phyloP scores from a whole-genome alignment of 371 early-diverging fungal genomes.

The Rhizopus microsporus region DNA sequence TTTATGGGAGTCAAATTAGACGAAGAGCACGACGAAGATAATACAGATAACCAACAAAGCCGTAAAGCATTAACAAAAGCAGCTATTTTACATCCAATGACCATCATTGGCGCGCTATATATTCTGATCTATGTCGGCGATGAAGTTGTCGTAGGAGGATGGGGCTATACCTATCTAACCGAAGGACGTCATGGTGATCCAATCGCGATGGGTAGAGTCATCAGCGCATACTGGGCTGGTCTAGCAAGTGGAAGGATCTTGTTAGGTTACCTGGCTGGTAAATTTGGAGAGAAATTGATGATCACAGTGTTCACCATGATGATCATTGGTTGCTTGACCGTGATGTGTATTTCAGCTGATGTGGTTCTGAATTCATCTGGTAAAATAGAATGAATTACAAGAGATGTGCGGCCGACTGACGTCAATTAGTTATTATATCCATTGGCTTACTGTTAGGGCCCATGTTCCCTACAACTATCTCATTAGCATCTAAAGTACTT shows the following conservation, averaged over 20 bases:
- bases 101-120: conserved; percentile 29
- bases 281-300: conserved; percentile 37
- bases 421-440: conserved; percentile 17
- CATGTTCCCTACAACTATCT: conserved; percentile 40
- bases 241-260: conserved; percentile 34
- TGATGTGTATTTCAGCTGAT: conserved; percentile 16
- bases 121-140: conserved; percentile 39
- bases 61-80: conserved; percentile 17
- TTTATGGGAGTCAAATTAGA: conserved; percentile 22
- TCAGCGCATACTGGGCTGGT: conserved; percentile 40
- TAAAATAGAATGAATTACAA: conserved; percentile 5
- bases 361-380: conserved; percentile 23
- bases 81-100: conserved; percentile 29
- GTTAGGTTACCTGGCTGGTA: conserved; percentile 28
- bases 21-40: conserved; percentile 7
- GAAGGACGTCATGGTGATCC: conserved; percentile 32
- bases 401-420: background rate
- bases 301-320: conserved; percentile 28
- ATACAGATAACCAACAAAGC: background rate
- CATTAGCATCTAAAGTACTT: conserved; percentile 32
- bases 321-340: conserved; percentile 14
- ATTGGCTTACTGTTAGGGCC: conserved; percentile 36
- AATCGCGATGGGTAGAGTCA: conserved; percentile 21
- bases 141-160: conserved; percentile 40
- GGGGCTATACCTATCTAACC: conserved; percentile 36